Percentiles rank a stretch among this genome's conserved stretches.
Conservation (phyloP, 306 rosid genomes). For the Cyclanthera cordifolia region DNA sequence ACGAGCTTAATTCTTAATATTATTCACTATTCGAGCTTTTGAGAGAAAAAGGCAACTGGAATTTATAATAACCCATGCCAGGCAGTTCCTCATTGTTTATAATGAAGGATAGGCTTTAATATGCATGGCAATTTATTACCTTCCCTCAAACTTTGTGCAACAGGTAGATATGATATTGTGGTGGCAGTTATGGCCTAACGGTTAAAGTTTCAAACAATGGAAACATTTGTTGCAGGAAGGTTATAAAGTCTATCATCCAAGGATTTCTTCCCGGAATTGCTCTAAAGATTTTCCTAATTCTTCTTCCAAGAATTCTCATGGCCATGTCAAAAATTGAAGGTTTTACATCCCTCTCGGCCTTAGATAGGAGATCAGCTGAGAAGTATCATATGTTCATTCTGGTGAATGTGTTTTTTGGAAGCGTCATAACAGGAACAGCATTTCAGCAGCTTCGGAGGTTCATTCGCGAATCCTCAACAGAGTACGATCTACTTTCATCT, state of each 20-base stretch:
- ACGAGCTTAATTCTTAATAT: neutral
- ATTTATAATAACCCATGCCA: conserved; percentile 7
- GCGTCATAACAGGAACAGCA: conserved; percentile 77
- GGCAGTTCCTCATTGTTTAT: conserved; percentile 10
- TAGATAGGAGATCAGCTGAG: conserved; percentile 76
- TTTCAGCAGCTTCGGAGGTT: conserved; percentile 61
- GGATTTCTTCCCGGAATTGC: conserved; percentile 90
- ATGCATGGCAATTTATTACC: conserved; percentile 9
- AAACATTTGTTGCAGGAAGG: conserved; percentile 38
- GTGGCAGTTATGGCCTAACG: conserved; percentile 9
- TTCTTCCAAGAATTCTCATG: conserved; percentile 69
- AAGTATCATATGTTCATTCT: conserved; percentile 67
- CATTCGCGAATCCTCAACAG: conserved; percentile 39
- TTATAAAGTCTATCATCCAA: conserved; percentile 55
- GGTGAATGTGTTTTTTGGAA: conserved; percentile 83
- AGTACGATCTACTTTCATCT: conserved; percentile 31
- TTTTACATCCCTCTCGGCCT: conserved; percentile 40
- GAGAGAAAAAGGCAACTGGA: conserved; percentile 12
- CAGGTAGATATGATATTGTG: conserved; percentile 1
- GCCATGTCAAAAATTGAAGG: conserved; percentile 79
- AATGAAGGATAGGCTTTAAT: conserved; percentile 4
- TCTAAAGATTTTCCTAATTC: conserved; percentile 59
- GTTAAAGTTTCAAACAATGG: conserved; percentile 16
- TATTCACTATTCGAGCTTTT: conserved; percentile 6
- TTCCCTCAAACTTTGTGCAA: conserved; percentile 13